phyloP scores from a whole-genome alignment of 371 early-diverging fungal species.

The Mortierella sp. region DNA sequence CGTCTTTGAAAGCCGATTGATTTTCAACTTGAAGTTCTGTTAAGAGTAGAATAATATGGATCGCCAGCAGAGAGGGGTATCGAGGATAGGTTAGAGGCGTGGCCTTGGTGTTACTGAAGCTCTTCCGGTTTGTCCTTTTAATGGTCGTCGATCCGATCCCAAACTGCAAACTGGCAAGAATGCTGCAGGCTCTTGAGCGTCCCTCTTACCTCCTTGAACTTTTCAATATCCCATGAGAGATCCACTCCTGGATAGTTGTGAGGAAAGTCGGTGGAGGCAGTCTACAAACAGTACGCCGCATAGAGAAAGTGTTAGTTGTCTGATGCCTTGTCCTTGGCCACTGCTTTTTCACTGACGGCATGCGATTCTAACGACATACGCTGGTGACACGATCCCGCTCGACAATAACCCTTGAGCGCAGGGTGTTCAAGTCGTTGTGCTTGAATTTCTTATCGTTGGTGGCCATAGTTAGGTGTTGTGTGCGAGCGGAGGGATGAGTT shows the following conservation, averaged over 20 bases:
- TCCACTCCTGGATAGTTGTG: conserved; percentile 69
- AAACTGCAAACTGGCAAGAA: no score
- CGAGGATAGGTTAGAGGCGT: no score
- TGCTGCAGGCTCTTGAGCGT: no score
- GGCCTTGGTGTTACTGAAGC: no score
- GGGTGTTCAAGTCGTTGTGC: conserved; percentile 52
- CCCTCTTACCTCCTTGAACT: conserved; percentile 70
- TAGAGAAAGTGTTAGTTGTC: neutral
- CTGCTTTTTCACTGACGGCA: neutral
- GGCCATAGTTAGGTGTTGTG: conserved; percentile 24
- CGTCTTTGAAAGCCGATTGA: conserved; percentile 70
- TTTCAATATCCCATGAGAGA: conserved; percentile 66
- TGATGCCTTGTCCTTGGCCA: neutral
- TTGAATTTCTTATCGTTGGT: conserved; percentile 46
- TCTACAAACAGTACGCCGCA: conserved; percentile 47
- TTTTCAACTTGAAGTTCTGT: conserved; percentile 75
- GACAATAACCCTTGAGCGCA: conserved; percentile 66
- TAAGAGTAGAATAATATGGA: neutral
- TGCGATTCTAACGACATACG: conserved; percentile 38
- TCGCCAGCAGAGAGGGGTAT: neutral
- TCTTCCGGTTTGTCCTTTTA: no score
- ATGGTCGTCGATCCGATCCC: no score
- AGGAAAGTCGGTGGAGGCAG: conserved; percentile 73
- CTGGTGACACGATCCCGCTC: conserved; percentile 70
- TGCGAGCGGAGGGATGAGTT: neutral